Evolutionary conservation across 2,329 filamentous ascomycete species (phyloP).

Genomic region (Claviceps paspali): DNA sequence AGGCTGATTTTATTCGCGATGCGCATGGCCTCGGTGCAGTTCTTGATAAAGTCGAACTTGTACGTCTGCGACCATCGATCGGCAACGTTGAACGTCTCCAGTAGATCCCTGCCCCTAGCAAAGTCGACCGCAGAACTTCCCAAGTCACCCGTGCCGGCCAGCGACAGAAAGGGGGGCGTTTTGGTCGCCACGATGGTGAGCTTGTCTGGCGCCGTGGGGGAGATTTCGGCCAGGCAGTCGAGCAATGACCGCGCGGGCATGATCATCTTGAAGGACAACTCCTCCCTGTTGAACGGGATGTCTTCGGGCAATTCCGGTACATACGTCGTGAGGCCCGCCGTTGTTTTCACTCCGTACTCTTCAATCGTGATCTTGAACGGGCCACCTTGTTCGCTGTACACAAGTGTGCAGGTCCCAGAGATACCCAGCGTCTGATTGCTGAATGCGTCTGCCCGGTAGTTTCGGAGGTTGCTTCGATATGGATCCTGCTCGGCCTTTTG

Average conservation of each 20-base stretch:
- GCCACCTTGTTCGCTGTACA: slow-evolving; percentile 59
- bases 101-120: slow-evolving; percentile 45
- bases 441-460: slow-evolving; percentile 59
- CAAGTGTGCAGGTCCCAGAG: slow-evolving; percentile 70
- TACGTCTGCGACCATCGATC: slow-evolving; percentile 55
- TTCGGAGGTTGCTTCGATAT: slow-evolving; percentile 45
- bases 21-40: slow-evolving; percentile 82
- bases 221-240: slow-evolving; percentile 56
- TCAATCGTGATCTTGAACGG: slow-evolving; percentile 75
- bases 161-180: slow-evolving; percentile 53
- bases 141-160: slow-evolving; percentile 47
- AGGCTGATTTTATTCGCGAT: slow-evolving; percentile 86
- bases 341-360: slow-evolving; percentile 75
- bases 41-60: slow-evolving; percentile 75
- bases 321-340: slow-evolving; percentile 82
- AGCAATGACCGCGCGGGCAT: slow-evolving; percentile 66
- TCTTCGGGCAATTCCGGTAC: slow-evolving; percentile 58
- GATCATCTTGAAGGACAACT: slow-evolving; percentile 81
- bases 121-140: slow-evolving; percentile 53
- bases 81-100: slow-evolving; percentile 59
- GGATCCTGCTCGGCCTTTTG: slow-evolving; percentile 43
- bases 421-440: slow-evolving; percentile 70
- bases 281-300: slow-evolving; percentile 75
- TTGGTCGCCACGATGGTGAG: slow-evolving; percentile 54
- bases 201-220: slow-evolving; percentile 54